Evolutionary conservation across 331 rosid genomes (phyloP), one percentile per base, ranked within the genome.

Genomic region (Quercus phellos): DNA sequence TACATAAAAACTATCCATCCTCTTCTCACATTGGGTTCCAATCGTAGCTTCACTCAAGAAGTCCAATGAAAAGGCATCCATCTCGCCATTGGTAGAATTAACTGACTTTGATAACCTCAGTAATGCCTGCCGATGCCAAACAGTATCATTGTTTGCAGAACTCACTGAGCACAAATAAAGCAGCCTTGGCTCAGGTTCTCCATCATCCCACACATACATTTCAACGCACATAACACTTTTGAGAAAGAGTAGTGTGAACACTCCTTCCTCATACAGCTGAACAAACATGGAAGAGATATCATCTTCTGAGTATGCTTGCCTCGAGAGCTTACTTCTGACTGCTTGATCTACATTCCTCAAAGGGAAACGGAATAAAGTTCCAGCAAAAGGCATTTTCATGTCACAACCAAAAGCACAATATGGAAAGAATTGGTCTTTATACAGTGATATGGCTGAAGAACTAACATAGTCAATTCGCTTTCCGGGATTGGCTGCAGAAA

Each of bases 401-500:
- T 92, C 90, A 77, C 99, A 94, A 21, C 94, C 97, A 78, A 94
- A 94, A 73, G 91, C 97, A 81, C 97, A 88, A 80, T 88, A 94
- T 12, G 99, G 97, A 58, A 19, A 78, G 81, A 94, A 94, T 87
- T 94, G 99, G 75, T 94, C 98, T 76, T 75, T 76, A 82, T 92
- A 94, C 51, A 66, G 80, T 4, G 94, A 89, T 72, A 94, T 82
- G 73, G 89, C 94, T 56, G 92, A 92, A 78, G 94, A 90, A 82
- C 84, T 79, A 68, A 95, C 86, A 78, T 84, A 94, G 70, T 94
- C 97, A 74, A 94, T 94, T 73, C 99, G 91, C 87, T 94, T 92
- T 76, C 99, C 99, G 21, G 99, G 99, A 87, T 94, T 94, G n/a
- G 97, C 85, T 66, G 94, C 85, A 69, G 97, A 90, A 77, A 94